Conservation (phyloP, 2,329 filamentous ascomycete species). For the Curvularia lunata region DNA sequence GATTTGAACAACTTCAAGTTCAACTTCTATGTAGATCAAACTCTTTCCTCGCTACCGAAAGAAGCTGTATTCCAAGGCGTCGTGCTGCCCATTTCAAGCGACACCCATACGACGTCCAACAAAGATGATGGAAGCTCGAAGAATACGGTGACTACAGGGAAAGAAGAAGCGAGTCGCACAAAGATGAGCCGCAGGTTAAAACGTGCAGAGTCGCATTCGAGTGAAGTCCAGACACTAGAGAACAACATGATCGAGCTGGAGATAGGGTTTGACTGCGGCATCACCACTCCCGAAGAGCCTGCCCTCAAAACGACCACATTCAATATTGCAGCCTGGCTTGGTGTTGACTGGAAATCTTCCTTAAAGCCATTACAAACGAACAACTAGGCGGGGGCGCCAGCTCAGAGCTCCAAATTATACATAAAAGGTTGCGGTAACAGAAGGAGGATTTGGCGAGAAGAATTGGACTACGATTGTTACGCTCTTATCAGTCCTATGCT, state of each 20-base stretch:
- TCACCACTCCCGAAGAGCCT: background rate
- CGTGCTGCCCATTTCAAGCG: background rate
- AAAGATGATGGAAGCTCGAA: background rate
- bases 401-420: too few species aligned
- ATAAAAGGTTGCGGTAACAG: background rate
- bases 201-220: background rate
- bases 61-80: background rate
- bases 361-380: background rate
- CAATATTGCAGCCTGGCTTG: background rate
- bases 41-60: background rate
- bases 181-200: background rate
- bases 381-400: too few species aligned
- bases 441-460: background rate
- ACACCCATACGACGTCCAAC: background rate
- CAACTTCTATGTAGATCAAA: background rate
- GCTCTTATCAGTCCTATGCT: background rate
- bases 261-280: background rate
- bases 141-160: background rate
- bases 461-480: background rate
- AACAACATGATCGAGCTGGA: background rate
- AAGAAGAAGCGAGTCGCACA: background rate
- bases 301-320: background rate
- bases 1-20: slow-evolving; percentile 9
- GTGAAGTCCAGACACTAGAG: background rate
- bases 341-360: background rate